A percentile compares a stretch with the other conserved stretches of the same genome.
phyloP scores from a whole-genome alignment of 148 eudicot genomes.

The Cornus kousa region DNA sequence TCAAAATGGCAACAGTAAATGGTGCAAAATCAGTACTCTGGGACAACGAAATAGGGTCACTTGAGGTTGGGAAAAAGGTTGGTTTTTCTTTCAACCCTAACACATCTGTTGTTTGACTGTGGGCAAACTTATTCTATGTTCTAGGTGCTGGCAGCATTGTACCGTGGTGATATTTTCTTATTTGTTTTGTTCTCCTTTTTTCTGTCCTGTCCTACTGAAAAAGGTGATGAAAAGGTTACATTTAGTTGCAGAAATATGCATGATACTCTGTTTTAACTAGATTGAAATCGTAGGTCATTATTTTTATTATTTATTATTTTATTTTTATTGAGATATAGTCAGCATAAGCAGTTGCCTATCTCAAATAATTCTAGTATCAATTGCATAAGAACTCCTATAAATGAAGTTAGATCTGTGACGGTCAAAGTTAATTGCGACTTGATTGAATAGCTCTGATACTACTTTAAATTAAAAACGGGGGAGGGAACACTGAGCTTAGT shows the following conservation, averaged over 20 bases:
- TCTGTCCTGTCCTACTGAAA: background rate
- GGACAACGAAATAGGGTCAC: constrained; percentile 89
- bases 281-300: background rate
- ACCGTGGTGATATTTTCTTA: background rate
- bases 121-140: background rate
- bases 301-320: background rate
- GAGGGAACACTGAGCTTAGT: too few relatives aligned
- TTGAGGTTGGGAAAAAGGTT: constrained; percentile 91
- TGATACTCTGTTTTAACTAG: background rate
- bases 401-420: background rate
- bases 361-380: background rate
- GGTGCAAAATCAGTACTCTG: constrained; percentile 88
- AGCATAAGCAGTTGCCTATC: background rate
- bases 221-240: background rate
- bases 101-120: background rate
- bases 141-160: background rate
- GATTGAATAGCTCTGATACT: too few relatives aligned
- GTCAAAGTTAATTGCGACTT: too few relatives aligned
- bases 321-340: background rate
- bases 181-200: background rate
- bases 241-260: background rate
- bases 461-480: too few relatives aligned
- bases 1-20: constrained; percentile 81
- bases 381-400: background rate
- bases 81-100: constrained; percentile 5